Conservation (phyloP, 2,329 filamentous ascomycete genomes). For the Monilinia polystroma region DNA sequence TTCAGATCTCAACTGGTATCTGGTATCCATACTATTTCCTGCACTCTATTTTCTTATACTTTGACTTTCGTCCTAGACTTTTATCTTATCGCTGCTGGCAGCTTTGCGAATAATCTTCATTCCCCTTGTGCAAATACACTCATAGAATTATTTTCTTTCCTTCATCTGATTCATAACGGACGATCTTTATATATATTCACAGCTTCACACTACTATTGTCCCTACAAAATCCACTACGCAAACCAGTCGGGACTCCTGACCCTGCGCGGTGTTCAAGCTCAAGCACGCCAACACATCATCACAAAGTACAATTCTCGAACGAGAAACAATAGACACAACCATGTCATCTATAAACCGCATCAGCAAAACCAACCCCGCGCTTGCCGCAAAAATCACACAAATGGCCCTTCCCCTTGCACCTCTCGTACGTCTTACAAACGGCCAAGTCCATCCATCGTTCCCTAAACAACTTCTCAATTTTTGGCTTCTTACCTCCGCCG, state of each 20-base stretch:
- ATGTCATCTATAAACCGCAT: conserved; percentile 12
- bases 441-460: conserved; percentile 63
- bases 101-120: conserved; percentile 27
- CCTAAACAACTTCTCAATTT: conserved; percentile 67
- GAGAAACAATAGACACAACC: background rate
- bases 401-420: conserved; percentile 66
- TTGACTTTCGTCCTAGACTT: conserved; percentile 12
- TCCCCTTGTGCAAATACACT: conserved; percentile 12
- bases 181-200: conserved; percentile 14
- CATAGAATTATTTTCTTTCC: background rate
- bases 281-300: background rate
- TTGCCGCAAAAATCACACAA: conserved; percentile 61
- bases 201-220: background rate
- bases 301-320: background rate
- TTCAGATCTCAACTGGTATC: conserved; percentile 10
- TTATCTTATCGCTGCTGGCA: conserved; percentile 34
- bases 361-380: conserved; percentile 46
- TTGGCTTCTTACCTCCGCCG: conserved; percentile 68
- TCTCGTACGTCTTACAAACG: conserved; percentile 62
- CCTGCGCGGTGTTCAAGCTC: background rate
- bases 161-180: conserved; percentile 6
- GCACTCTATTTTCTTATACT: background rate
- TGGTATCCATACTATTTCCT: conserved; percentile 13
- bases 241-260: background rate
- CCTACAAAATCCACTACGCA: background rate